Conservation (phyloP, 1,284 basidiomycete genomes). For the Malassezia sympodialis region DNA sequence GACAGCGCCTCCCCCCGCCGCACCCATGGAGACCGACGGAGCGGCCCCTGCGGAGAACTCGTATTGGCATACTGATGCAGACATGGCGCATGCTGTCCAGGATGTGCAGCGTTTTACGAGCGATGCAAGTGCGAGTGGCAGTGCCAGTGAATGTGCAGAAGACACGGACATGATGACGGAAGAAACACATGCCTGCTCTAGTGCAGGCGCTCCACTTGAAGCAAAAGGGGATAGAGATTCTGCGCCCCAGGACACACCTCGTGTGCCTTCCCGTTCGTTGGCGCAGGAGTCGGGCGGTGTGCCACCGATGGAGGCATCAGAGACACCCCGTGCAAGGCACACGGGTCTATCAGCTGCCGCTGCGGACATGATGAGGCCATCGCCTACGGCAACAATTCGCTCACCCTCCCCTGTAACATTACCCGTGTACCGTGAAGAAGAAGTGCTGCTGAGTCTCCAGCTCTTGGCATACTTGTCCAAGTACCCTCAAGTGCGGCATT, state of each 20-base stretch:
- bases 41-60: neutral
- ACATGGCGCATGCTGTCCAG: neutral
- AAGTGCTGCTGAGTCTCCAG: conserved; percentile 80
- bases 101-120: neutral
- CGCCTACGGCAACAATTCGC: neutral
- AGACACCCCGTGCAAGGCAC: neutral
- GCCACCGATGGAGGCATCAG: neutral
- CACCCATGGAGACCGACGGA: conserved; percentile 9
- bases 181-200: conserved; percentile 15
- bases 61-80: neutral
- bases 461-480: conserved; percentile 92
- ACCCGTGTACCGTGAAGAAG: conserved; percentile 71
- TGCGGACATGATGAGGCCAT: conserved; percentile 12
- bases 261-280: neutral
- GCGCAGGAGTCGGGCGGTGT: neutral
- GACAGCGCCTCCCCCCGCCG: neutral
- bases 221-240: neutral
- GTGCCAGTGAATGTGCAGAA: conserved; percentile 39
- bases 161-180: conserved; percentile 41
- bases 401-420: neutral
- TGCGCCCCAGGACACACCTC: neutral
- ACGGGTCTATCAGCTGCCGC: neutral
- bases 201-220: neutral
- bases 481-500: conserved; percentile 92
- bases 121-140: conserved; percentile 24